These are phyloP conservation scores for Ceratobasidium sp. DNA, from an alignment of 1,284 basidiomycete species.

Conservation along the genomic window DNA sequence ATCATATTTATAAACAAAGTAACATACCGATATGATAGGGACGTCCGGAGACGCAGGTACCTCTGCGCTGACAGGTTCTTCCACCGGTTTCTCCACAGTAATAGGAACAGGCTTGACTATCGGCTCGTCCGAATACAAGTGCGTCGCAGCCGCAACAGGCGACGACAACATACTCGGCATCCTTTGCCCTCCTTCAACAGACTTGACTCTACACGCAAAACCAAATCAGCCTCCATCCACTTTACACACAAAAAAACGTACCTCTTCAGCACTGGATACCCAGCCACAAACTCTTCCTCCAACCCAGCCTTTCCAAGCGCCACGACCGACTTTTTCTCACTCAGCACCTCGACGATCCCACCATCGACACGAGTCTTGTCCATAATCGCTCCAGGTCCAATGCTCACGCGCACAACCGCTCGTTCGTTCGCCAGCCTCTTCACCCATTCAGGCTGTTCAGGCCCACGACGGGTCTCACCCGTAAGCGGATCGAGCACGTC, in stretches of 20 bases:
- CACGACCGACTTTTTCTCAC: slow-evolving; percentile 76
- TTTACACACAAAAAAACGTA: slow-evolving; percentile 56
- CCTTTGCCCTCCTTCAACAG: slow-evolving; percentile 12
- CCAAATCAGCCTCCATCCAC: neutral
- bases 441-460: slow-evolving; percentile 81
- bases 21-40: slow-evolving; percentile 14
- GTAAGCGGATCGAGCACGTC: slow-evolving; percentile 85
- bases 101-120: slow-evolving; percentile 13
- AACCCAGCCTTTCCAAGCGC: slow-evolving; percentile 76
- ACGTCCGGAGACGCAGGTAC: slow-evolving; percentile 15
- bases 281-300: slow-evolving; percentile 73
- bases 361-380: slow-evolving; percentile 68
- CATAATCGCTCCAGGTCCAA: slow-evolving; percentile 61
- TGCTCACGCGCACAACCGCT: slow-evolving; percentile 71
- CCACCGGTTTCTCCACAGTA: slow-evolving; percentile 20
- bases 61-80: slow-evolving; percentile 23
- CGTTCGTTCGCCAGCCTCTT: slow-evolving; percentile 76
- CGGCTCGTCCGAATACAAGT: slow-evolving; percentile 39
- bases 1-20: neutral
- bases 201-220: slow-evolving; percentile 4
- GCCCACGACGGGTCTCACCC: slow-evolving; percentile 72
- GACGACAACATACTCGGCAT: slow-evolving; percentile 61
- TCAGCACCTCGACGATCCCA: slow-evolving; percentile 67
- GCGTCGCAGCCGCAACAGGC: slow-evolving; percentile 72
- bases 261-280: slow-evolving; percentile 71